Conservation (phyloP, 768 basidiomycete species). For the Agaricus sinodeliciosus region DNA sequence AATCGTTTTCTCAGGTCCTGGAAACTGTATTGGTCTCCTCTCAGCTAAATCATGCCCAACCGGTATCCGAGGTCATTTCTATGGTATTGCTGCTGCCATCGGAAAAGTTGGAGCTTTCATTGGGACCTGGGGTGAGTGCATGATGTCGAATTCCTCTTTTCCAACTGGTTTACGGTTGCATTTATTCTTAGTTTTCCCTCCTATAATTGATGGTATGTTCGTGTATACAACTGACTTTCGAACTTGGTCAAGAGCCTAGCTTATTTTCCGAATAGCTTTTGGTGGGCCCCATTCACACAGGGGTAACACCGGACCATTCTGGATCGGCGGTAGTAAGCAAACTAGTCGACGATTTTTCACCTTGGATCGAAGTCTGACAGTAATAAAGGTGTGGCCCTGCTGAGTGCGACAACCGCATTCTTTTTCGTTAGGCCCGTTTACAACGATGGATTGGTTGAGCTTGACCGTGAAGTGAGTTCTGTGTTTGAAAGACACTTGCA, state of each 20-base stretch:
- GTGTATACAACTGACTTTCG: background rate
- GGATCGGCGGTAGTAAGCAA: conserved; percentile 64
- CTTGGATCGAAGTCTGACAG: background rate
- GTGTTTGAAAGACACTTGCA: too few relatives aligned
- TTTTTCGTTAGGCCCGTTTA: conserved; percentile 67
- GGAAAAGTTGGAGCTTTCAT: conserved; percentile 84
- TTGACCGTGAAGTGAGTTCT: conserved; percentile 55
- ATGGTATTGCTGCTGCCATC: conserved; percentile 79
- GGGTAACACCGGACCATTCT: conserved; percentile 84
- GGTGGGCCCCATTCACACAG: conserved; percentile 42
- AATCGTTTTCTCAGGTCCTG: conserved; percentile 45
- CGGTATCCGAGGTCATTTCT: conserved; percentile 81
- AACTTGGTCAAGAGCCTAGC: conserved; percentile 9
- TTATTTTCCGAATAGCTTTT: conserved; percentile 38
- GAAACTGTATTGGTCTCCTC: conserved; percentile 80
- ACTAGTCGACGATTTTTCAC: background rate
- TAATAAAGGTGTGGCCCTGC: conserved; percentile 53
- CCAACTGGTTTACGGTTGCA: background rate
- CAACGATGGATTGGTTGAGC: conserved; percentile 73
- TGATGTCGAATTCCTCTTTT: background rate
- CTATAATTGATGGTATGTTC: conserved; percentile 51
- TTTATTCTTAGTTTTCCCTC: conserved; percentile 47
- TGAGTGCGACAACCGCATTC: conserved; percentile 68
- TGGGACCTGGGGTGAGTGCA: conserved; percentile 76
- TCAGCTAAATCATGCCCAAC: conserved; percentile 85